Evolutionary conservation across 805 yeast species (phyloP), one percentile per base, ranked within the genome.

Genomic region (Saccharomycopsis sp.): DNA sequence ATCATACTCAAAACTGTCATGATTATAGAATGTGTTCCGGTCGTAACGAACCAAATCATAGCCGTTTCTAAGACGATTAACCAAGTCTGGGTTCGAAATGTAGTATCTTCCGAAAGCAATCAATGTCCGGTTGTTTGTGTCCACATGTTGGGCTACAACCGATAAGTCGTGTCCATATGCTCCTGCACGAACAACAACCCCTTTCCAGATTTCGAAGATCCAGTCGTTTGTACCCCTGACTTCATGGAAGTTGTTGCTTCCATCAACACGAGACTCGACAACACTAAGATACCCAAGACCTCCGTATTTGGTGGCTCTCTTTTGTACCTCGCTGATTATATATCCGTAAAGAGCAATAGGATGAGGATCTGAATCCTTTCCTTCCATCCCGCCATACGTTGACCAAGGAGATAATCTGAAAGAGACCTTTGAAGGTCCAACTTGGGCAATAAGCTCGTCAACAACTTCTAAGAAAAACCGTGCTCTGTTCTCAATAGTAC

Each of bases 401-500:
- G 78, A 73, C 61, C 68, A 72, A 56, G 84, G 83, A 17, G 83
- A 75, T 22, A 80, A 66, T 62, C 87, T 72, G 54, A 82, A 64
- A 52, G 78, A 84, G 50, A 76, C 70, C 54, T 70, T 75, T 2
- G 73, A 74, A 20, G 79, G 74, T 52, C 89, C 89, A 60, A 84
- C 69, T 2, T 79, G 82, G 3, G 70, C 78, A 35, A 72, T 71
- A 44, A 82, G 66, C 15, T 72, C 76, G 52, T 75, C 79, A 15
- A 81, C 68, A 19, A 79, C 66, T 63, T 84, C 85, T 34, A 78
- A 63, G 7, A 77, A 63, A 55, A 84, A 73, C 52, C 83, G 70
- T 7, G 73, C 72, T 63, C 89, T 76, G 69, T 83, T 83, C 65
- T 82, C 87, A 56, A 83, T 73, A 1, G 79, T 71, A 3, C 88